Base-by-base conservation (phyloP, 441 rosid species). In the Rhodomyrtus psidioides region DNA sequence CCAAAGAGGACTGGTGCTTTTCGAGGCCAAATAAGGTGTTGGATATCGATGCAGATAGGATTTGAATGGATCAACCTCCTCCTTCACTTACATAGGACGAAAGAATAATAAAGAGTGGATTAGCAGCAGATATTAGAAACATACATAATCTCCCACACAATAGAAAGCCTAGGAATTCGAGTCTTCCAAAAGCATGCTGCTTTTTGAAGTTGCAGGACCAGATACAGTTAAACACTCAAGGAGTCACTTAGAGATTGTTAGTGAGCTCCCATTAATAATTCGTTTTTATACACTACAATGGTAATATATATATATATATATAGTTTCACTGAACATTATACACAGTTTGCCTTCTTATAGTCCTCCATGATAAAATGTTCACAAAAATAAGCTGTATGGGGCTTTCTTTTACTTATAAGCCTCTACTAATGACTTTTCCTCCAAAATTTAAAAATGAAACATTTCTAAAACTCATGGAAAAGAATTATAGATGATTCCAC, bases 1-100 rank as follows among this genome's bases (percentile, higher is more conserved):
- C 94, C 93, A 94, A 57, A 94, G 93, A 85, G 96, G 94, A 87
- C 56, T 91, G 88, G 89, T 93, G 87, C 96, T 94, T 86, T 91
- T 85, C 27, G 95, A 92, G 70, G 95, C 94, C 90, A 90, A 85
- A 89, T 94, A 87, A 86, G 97, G 95, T 34, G 97, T 94, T 54
- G 94, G 89, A 87, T 90, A 93, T 83, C 96, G 94, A 59, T 92
- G 89, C 87, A 93, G 94, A 89, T 82, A 92, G 82, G 90, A 87
- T 86, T 90, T 93, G 89, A 94, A 93, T 84, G 97, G 94, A 87
- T 91, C 3, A 79, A 93, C 89, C 87, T 94, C 97, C 75, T 91
- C 94, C 95, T 94, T 88, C 81, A 86, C 58, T 84, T 60, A 88
- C 34, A 44, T 74, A 82, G 65, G 30, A 82, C 6, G 55, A 59